These are phyloP conservation scores for Solanum bulbocastanum DNA, from an alignment of 257 asterid species.

Conservation along the genomic window DNA sequence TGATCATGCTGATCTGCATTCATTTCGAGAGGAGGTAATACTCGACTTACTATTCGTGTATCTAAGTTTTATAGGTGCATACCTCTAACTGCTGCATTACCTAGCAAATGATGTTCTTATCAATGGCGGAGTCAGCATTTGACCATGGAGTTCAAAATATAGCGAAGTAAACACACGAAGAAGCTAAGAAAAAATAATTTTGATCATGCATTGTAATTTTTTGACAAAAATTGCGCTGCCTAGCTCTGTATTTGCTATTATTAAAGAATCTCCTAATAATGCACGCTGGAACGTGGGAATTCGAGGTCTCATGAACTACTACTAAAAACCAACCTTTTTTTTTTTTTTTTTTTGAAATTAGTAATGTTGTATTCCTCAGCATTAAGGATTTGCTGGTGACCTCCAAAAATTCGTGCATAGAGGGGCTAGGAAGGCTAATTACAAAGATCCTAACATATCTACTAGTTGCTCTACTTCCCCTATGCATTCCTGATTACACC, in stretches of 20 bases:
- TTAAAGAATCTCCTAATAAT: background rate
- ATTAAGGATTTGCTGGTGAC: too few species aligned
- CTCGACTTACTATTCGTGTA: background rate
- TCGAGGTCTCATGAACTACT: too few species aligned
- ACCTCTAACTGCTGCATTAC: background rate
- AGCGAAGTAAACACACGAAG: background rate
- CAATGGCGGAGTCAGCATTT: background rate
- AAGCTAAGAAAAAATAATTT: background rate
- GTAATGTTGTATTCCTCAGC: too few species aligned
- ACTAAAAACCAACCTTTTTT: too few species aligned
- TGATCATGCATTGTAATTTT: background rate
- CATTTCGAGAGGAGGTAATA: slow-evolving; percentile 26
- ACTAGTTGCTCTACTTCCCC: too few species aligned
- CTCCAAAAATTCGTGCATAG: too few species aligned
- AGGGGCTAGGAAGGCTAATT: too few species aligned
- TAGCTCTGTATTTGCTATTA: background rate
- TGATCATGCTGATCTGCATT: slow-evolving; percentile 12
- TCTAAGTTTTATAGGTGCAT: background rate
- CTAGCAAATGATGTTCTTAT: background rate
- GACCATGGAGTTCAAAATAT: background rate
- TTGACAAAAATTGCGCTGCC: background rate
- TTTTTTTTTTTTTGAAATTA: too few species aligned
- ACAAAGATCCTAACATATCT: too few species aligned
- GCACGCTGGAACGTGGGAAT: too few species aligned
- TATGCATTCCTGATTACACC: too few species aligned